These are phyloP conservation scores for Geum urbanum DNA, from an alignment of 306 rosid genomes.

Conservation along the genomic window DNA sequence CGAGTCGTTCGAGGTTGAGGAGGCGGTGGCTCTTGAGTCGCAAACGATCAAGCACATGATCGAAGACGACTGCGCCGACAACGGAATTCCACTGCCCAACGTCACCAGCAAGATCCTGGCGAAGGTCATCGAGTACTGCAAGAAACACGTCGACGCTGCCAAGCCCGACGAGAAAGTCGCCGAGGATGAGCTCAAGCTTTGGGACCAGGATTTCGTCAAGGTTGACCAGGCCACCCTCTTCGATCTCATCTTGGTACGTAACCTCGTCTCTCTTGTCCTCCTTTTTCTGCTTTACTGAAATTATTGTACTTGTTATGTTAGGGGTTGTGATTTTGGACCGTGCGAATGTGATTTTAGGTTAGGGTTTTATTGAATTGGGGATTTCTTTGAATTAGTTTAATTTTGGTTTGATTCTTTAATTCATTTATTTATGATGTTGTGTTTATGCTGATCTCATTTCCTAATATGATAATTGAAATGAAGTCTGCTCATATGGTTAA, in stretches of 20 bases:
- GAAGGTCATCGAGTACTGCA: conserved; percentile 77
- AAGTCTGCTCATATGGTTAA: not conserved
- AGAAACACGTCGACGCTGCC: conserved; percentile 53
- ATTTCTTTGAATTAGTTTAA: not conserved
- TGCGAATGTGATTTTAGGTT: not conserved
- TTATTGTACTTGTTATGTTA: too few species aligned
- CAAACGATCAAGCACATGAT: conserved; percentile 76
- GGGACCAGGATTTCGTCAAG: conserved; percentile 69
- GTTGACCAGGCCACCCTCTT: conserved; percentile 78
- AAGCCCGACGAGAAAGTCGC: conserved; percentile 40
- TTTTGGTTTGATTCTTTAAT: not conserved
- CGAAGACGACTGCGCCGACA: conserved; percentile 65
- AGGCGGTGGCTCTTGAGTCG: conserved; percentile 65
- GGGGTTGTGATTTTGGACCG: not conserved
- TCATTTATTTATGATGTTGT: not conserved
- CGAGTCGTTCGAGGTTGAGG: conserved; percentile 69
- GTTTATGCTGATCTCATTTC: not conserved
- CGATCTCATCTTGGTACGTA: conserved; percentile 65
- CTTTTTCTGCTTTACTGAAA: too few species aligned
- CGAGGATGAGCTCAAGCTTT: conserved; percentile 51
- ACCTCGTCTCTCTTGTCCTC: too few species aligned
- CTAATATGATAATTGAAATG: not conserved
- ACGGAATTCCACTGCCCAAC: conserved; percentile 68
- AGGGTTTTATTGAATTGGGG: not conserved
- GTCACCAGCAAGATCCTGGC: conserved; percentile 74